Conservation (phyloP, 2,329 filamentous ascomycete species). For the Ophiostoma ulmi region DNA sequence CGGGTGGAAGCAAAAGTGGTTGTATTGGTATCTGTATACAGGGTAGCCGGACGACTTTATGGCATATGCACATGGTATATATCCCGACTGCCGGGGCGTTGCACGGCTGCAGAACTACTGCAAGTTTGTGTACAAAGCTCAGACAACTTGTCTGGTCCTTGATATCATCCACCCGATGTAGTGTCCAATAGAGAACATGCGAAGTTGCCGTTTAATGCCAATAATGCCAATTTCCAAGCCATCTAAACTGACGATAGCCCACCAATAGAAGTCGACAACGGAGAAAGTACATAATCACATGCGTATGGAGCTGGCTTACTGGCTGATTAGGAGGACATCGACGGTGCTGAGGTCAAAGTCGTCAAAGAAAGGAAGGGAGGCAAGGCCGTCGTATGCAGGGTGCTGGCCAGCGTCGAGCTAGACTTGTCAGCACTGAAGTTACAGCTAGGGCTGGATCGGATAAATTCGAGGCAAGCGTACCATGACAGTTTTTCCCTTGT, state of each 20-base stretch:
- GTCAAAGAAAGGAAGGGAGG: slow-evolving; percentile 93
- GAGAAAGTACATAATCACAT: neutral
- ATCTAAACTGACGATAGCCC: neutral
- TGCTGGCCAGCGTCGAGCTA: slow-evolving; percentile 97
- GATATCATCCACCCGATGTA: neutral
- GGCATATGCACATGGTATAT: neutral
- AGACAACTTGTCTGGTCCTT: slow-evolving; percentile 3
- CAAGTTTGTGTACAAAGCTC: neutral
- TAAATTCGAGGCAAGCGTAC: slow-evolving; percentile 45
- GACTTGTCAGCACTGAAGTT: slow-evolving; percentile 18
- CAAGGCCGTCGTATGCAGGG: slow-evolving; percentile 89
- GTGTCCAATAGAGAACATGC: neutral
- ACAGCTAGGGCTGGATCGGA: slow-evolving; percentile 14
- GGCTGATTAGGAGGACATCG: slow-evolving; percentile 94
- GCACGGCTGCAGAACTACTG: slow-evolving; percentile 1
- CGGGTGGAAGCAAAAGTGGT: slow-evolving; percentile 22
- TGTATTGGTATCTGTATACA: slow-evolving; percentile 32
- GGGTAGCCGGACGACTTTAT: slow-evolving; percentile 24
- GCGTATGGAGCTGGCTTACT: slow-evolving; percentile 63
- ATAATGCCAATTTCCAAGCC: neutral
- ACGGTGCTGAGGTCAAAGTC: slow-evolving; percentile 97
- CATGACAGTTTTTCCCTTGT: slow-evolving; percentile 99
- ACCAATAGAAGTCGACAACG: neutral
- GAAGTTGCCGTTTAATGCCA: neutral
- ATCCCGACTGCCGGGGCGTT: neutral